These are phyloP conservation scores for Russula ochroleuca DNA, from an alignment of 768 basidiomycete species.

Conservation along the genomic window DNA sequence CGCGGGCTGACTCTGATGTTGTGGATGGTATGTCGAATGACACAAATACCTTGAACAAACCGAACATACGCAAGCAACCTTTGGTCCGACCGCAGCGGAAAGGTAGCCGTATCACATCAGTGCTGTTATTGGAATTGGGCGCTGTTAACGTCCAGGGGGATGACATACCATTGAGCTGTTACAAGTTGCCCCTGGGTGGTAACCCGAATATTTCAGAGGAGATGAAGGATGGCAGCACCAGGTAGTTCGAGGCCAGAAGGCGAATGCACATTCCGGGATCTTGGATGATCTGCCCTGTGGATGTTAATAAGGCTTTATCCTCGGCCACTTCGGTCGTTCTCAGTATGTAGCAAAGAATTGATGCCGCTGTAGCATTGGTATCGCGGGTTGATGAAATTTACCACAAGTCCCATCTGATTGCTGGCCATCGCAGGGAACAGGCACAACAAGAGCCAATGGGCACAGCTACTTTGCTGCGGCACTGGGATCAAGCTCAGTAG, in stretches of 20 bases:
- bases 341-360: not conserved
- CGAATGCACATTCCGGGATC: slow-evolving; percentile 3
- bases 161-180: not conserved
- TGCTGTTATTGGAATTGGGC: not conserved
- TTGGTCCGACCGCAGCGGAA: not conserved
- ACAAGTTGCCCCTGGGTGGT: not conserved
- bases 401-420: not conserved
- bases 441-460: not conserved
- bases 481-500: not conserved
- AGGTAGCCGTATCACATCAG: not conserved
- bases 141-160: not conserved
- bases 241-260: not conserved
- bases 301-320: not conserved
- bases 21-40: not conserved
- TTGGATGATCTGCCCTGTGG: slow-evolving; percentile 8
- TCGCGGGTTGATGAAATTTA: not conserved
- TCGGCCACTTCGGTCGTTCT: not conserved
- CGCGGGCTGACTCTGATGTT: not conserved
- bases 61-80: not conserved
- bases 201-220: not conserved
- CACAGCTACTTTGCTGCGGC: not conserved
- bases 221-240: not conserved
- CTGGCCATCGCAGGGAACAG: not conserved
- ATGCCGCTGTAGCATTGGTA: not conserved
- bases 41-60: not conserved